Percentiles rank a stretch among this genome's conserved stretches.
Evolutionary conservation across 495 filamentous ascomycete genomes (phyloP).

Genomic region (Halenospora varia): DNA sequence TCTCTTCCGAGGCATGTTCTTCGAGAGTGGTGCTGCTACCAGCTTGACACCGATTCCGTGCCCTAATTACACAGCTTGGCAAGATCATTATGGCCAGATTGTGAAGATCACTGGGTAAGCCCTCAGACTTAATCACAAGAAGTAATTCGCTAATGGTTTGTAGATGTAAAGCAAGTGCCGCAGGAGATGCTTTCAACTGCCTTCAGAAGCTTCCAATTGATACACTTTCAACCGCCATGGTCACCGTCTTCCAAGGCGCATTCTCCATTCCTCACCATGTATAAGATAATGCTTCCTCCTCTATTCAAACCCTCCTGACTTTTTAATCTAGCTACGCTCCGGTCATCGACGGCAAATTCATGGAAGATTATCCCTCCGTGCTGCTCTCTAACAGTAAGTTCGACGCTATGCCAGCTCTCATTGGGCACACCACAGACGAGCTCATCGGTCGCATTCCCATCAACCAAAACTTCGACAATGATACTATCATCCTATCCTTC

Average conservation of each 20-base stretch:
- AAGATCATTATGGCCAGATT: not conserved
- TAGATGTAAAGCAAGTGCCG: not conserved
- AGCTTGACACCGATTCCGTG: not conserved
- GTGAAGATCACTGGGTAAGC: conserved; percentile 1
- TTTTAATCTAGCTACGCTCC: conserved; percentile 1
- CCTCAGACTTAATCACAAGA: too few species aligned
- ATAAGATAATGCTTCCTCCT: not conserved
- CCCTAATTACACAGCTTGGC: conserved; percentile 2
- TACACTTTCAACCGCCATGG: not conserved
- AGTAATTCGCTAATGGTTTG: not conserved
- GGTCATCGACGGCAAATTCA: conserved; percentile 3
- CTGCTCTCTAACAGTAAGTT: conserved; percentile 24
- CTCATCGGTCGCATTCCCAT: conserved; percentile 23
- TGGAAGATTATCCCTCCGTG: not conserved
- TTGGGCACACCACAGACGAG: conserved; percentile 51
- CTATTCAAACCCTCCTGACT: not conserved
- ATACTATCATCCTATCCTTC: not conserved
- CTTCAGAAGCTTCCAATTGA: conserved; percentile 4
- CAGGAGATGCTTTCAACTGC: conserved; percentile 1
- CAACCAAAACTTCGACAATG: not conserved
- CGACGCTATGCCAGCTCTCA: conserved; percentile 47
- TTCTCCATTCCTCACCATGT: not conserved
- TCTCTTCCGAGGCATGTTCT: conserved; percentile 6
- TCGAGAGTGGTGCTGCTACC: conserved; percentile 5
- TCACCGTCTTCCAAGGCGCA: not conserved